These are phyloP conservation scores for Carex parvula DNA, from an alignment of 176 grass and related monocot species.

Conservation along the genomic window DNA sequence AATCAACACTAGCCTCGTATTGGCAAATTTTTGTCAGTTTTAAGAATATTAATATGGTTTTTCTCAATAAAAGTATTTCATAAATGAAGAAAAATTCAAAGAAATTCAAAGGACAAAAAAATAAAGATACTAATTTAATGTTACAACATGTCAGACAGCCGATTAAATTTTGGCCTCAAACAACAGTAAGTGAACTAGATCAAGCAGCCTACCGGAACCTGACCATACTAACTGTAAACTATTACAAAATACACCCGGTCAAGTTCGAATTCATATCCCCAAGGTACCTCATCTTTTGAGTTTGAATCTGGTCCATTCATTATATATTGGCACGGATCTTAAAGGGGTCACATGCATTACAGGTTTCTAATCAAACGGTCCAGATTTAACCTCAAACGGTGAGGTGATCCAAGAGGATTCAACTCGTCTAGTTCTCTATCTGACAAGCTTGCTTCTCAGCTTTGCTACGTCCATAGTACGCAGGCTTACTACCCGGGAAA, in stretches of 20 bases:
- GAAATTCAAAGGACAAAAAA: background rate
- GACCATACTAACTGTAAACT: background rate
- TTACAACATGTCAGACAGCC: constrained; percentile 5
- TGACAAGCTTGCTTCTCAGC: constrained; percentile 35
- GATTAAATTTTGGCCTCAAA: background rate
- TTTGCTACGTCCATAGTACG: constrained; percentile 61
- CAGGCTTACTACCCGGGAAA: constrained; percentile 54
- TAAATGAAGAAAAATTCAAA: background rate
- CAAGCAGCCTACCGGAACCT: background rate
- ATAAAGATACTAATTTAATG: background rate
- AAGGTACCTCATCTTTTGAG: too few species aligned
- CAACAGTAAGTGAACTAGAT: background rate
- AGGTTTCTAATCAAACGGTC: too few species aligned
- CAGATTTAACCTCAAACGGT: too few species aligned
- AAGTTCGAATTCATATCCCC: constrained; percentile 5
- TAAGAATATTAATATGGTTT: background rate
- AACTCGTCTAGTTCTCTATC: constrained; percentile 34
- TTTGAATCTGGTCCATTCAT: too few species aligned
- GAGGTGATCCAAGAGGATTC: too few species aligned
- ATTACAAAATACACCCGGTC: background rate
- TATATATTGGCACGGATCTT: too few species aligned
- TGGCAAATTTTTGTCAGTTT: background rate
- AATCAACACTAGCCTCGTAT: background rate
- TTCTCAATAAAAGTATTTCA: background rate
- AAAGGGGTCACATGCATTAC: too few species aligned